phyloP scores from a whole-genome alignment of 352 stramenopile genomes.

The Phytopythium chamaehyphon region DNA sequence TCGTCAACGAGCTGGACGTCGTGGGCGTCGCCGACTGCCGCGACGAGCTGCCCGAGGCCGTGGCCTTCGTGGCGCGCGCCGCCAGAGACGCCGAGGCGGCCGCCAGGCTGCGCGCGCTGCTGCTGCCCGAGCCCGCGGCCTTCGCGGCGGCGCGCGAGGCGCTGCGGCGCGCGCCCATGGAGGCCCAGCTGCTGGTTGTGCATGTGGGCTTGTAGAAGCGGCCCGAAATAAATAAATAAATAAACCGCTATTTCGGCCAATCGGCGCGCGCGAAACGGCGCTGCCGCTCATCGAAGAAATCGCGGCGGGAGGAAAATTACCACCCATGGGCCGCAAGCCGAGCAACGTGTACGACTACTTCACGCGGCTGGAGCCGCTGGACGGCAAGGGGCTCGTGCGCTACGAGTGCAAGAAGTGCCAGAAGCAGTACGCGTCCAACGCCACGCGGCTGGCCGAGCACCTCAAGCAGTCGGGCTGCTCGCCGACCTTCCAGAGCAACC shows the following conservation, averaged over 20 bases:
- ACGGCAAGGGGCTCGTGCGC: conserved; percentile 70
- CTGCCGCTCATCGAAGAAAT: too few species aligned
- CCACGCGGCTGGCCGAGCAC: conserved; percentile 75
- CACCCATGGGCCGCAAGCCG: conserved; percentile 66
- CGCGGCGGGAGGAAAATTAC: not conserved
- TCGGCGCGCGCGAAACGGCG: not conserved
- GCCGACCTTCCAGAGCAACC: conserved; percentile 79
- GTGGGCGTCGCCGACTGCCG: conserved; percentile 31
- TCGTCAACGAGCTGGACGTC: conserved; percentile 62
- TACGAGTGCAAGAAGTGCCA: conserved; percentile 88
- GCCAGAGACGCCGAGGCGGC: conserved; percentile 9
- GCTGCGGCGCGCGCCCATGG: not conserved
- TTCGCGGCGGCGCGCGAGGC: not conserved
- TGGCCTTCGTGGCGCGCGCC: conserved; percentile 38
- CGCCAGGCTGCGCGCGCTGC: conserved; percentile 18
- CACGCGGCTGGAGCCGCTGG: conserved; percentile 58
- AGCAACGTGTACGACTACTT: conserved; percentile 89
- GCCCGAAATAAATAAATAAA: too few species aligned
- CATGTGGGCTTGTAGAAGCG: not conserved
- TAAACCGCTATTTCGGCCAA: conserved; percentile 4
- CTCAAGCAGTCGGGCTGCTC: conserved; percentile 67
- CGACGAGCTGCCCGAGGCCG: conserved; percentile 20
- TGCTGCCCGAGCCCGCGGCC: not conserved
- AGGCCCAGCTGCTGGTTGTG: conserved; percentile 4
- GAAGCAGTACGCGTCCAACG: conserved; percentile 85